Percentiles rank a stretch among this genome's conserved stretches.
These are phyloP conservation scores for Scutellaria galericulata DNA, from an alignment of 257 asterid genomes.

Conservation along the genomic window DNA sequence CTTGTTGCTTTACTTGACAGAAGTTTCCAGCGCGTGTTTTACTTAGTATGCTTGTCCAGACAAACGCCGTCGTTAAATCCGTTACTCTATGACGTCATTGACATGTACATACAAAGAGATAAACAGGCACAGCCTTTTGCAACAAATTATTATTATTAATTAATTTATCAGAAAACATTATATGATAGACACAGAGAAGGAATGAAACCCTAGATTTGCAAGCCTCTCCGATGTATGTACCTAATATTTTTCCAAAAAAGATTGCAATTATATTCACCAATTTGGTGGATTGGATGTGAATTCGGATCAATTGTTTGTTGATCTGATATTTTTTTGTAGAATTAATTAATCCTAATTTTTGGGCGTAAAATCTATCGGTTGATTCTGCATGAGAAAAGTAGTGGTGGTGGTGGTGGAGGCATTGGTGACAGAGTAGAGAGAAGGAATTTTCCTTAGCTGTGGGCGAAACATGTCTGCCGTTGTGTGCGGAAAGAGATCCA, in stretches of 20 bases:
- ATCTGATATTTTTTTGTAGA: neutral
- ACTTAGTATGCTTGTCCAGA: neutral
- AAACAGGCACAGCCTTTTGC: neutral
- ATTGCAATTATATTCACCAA: neutral
- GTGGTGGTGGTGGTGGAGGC: constrained; percentile 47
- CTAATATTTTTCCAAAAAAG: neutral
- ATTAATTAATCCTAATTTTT: neutral
- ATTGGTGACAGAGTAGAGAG: constrained; percentile 49
- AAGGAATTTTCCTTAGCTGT: constrained; percentile 27
- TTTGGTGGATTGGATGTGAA: constrained; percentile 26
- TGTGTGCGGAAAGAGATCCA: constrained; percentile 98
- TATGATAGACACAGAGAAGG: neutral
- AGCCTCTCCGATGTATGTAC: neutral
- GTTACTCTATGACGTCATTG: neutral
- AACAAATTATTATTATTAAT: neutral
- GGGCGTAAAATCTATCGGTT: constrained; percentile 18
- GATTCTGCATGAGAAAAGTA: constrained; percentile 55
- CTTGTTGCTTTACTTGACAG: neutral
- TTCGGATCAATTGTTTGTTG: constrained; percentile 30
- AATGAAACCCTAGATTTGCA: constrained; percentile 22
- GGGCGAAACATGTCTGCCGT: constrained; percentile 97
- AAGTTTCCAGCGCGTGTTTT: neutral
- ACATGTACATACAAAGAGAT: neutral
- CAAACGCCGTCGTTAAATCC: neutral
- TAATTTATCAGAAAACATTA: neutral